Evolutionary conservation across 2,329 filamentous ascomycete genomes (phyloP), one percentile per base, ranked within the genome.

Genomic region (Myriosclerotinia scirpicola): DNA sequence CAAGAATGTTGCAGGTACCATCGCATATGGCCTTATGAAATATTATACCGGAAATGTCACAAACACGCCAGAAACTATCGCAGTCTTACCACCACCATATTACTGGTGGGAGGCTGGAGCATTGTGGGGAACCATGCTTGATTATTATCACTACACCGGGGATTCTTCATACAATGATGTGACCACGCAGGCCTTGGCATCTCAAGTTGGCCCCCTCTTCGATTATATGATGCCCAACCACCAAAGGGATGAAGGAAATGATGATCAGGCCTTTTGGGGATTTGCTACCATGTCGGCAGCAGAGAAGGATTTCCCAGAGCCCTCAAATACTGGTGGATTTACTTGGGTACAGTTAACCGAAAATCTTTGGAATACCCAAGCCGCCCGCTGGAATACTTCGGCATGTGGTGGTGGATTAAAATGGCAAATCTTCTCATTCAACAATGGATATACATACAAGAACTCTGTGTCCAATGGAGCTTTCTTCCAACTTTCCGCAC

Each of bases 361-460:
- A 72, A 91, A 90, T 70, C 85, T 91, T 42, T 95, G 91, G 82
- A 87, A 93, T 76, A 83, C 84, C 54, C 88, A 93, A 73, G 83
- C 82, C 6, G 77, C 65, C n/a, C 85, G 92, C 55, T 95, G 92
- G 92, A 87, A 93, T 75, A 82, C 79, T 0, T 79, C 81, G 0
- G 78, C 80, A 50, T 96, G 92, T 73, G 82, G 81, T 36, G 92
- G 92, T 68, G 92, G 92, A 5, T 79, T 95, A 56, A 82, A 86
- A 66, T 94, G 91, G 91, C 92, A 96, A 80, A 92, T 96, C 71
- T 93, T 89, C 76, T 79, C 84, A 1, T 85, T 84, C 72, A 94
- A 96, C 75, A 87, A 87, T 69, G 92, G 92, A 17, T 88, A 93
- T 76, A 83, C 87, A 74, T 95, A 96, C 84, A 95, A 93, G 79